Base-by-base conservation (phyloP, 805 yeast genomes). In the Ogataea polymorpha region DNA sequence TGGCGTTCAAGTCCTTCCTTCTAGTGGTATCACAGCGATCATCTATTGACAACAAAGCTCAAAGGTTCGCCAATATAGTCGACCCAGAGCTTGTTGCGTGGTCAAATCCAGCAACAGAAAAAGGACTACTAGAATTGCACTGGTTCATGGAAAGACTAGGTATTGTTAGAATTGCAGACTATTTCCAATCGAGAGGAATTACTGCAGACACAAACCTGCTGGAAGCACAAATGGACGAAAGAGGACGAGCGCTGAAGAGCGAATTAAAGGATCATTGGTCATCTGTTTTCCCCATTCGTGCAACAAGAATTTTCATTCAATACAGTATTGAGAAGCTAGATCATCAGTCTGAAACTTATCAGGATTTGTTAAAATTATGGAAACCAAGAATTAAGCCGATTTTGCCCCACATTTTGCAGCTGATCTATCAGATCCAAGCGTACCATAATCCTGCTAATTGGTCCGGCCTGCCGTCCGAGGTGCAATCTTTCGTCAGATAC, bases 121-220 rank as follows among this genome's bases (percentile, higher is more conserved):
- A 88, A 56, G 97, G 97, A 0, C 67, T 93, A 21, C 70, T 82
- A 56, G 95, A 91, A 57, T 71, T 95, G 32, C 96, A 88, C 46
- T 93, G 98, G 98, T 93, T 93, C 54, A 91, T 93, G 98, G 98
- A 90, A 63, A 75, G 97, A 54, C 74, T 95, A 37, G 99, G 99
- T 2, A 87, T 93, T 41, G 98, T 89, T 3, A 80, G 81, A 58
- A 95, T 93, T 56, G 96, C 97, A 0, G 84, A 84, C 44, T 93
- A 93, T 58, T 93, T 95, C 63, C 81, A 82, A 46, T 75, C 77
- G 6, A 71, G 98, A 50, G 86, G 86, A 5, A 90, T 95, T 23
- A 75, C 85, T 1, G 87, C 90, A 4, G 65, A 71, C 20, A 84
- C 95, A 2, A 79, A 89, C 61, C 63, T 95, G 39, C 62, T 91